Evolutionary conservation across 495 filamentous ascomycete genomes (phyloP).

Genomic region (Annulohypoxylon bovei): DNA sequence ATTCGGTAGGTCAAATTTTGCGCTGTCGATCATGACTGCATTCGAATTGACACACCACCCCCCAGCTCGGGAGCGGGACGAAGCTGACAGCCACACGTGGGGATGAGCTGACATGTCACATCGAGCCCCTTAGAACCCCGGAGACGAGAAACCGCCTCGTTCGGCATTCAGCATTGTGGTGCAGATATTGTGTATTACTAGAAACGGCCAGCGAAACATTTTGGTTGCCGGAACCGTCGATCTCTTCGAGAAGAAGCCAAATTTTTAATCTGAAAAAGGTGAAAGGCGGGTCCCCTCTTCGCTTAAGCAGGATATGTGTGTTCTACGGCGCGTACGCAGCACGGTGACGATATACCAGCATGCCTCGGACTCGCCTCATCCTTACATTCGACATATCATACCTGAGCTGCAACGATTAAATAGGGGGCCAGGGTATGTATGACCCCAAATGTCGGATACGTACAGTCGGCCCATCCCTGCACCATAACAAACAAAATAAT

Average conservation of each 20-base stretch:
- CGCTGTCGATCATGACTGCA: slow-evolving; percentile 26
- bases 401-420: slow-evolving; percentile 20
- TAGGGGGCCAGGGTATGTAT: slow-evolving; percentile 13
- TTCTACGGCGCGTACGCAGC: background rate
- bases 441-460: slow-evolving; percentile 27
- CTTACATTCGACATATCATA: slow-evolving; percentile 18
- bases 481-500: slow-evolving; percentile 20
- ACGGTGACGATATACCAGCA: slow-evolving; percentile 6
- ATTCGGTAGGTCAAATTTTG: slow-evolving; percentile 28
- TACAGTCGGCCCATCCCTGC: slow-evolving; percentile 18
- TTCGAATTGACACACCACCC: slow-evolving; percentile 11
- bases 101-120: slow-evolving; percentile 30
- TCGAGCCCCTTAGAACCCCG: slow-evolving; percentile 17
- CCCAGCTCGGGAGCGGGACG: slow-evolving; percentile 16
- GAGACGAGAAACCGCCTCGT: slow-evolving; percentile 1
- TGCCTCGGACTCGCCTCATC: slow-evolving; percentile 5
- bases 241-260: slow-evolving; percentile 5
- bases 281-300: background rate
- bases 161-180: slow-evolving; percentile 18
- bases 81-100: slow-evolving; percentile 25
- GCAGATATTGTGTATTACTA: slow-evolving; percentile 15
- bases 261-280: background rate
- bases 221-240: background rate
- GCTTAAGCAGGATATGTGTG: background rate
- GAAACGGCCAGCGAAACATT: slow-evolving; percentile 15